Conservation (phyloP, 257 asterid species). For the Capsicum baccatum region DNA sequence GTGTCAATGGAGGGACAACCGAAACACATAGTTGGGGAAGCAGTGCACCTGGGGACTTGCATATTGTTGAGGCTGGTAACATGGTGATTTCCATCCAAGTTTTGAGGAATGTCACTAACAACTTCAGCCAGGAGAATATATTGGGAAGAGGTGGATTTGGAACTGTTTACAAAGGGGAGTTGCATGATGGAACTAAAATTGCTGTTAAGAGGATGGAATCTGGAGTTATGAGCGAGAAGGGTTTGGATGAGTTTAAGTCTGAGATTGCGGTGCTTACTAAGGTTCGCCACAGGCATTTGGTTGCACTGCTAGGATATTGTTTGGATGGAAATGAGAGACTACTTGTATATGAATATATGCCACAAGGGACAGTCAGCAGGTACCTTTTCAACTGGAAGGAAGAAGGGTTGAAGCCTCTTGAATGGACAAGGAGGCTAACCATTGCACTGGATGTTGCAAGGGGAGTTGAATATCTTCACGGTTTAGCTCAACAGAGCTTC, state of each 20-base stretch:
- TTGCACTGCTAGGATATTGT: constrained; percentile 38
- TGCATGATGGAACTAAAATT: constrained; percentile 35
- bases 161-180: constrained; percentile 26
- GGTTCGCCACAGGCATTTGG: constrained; percentile 39
- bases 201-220: constrained; percentile 39
- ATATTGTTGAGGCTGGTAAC: constrained; percentile 32
- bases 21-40: constrained; percentile 26
- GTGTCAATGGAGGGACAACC: constrained; percentile 28
- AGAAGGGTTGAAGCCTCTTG: constrained; percentile 35
- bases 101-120: constrained; percentile 27
- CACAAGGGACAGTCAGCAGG: constrained; percentile 36
- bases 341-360: constrained; percentile 27
- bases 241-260: constrained; percentile 35
- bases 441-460: constrained; percentile 28
- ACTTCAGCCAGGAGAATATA: constrained; percentile 25
- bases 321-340: constrained; percentile 32
- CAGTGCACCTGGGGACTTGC: constrained; percentile 30
- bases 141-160: constrained; percentile 32
- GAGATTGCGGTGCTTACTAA: constrained; percentile 36
- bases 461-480: constrained; percentile 26
- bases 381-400: constrained; percentile 36
- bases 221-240: constrained; percentile 37
- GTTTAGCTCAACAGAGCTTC: constrained; percentile 28
- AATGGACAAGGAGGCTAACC: constrained; percentile 35
- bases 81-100: constrained; percentile 30